phyloP scores from a whole-genome alignment of 768 basidiomycete genomes.

The Amanita fuliginea region DNA sequence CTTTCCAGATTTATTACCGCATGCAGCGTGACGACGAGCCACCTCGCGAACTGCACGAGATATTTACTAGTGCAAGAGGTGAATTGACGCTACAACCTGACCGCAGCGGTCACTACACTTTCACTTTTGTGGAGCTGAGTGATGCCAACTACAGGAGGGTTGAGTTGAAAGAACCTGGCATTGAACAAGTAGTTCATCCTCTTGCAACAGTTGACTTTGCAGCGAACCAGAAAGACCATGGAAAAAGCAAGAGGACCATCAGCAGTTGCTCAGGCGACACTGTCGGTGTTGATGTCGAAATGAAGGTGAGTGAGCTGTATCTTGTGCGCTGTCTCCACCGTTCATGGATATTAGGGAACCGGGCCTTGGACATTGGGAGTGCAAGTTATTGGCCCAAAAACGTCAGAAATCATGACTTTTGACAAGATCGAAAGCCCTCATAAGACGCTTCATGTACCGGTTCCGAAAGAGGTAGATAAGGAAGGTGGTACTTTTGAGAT shows the following conservation, averaged over 20 bases:
- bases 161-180: slow-evolving; percentile 61
- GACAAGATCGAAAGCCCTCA: slow-evolving; percentile 41
- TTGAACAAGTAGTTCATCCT: slow-evolving; percentile 86
- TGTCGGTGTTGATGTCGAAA: slow-evolving; percentile 71
- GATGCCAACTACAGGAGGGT: slow-evolving; percentile 79
- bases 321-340: neutral
- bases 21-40: slow-evolving; percentile 62
- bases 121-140: slow-evolving; percentile 68
- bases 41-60: slow-evolving; percentile 45
- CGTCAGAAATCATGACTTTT: slow-evolving; percentile 47
- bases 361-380: slow-evolving; percentile 85
- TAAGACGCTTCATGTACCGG: slow-evolving; percentile 50
- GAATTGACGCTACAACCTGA: slow-evolving; percentile 82
- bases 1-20: slow-evolving; percentile 77
- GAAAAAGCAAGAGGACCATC: slow-evolving; percentile 41
- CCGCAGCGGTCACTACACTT: slow-evolving; percentile 80
- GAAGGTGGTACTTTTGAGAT: slow-evolving; percentile 75
- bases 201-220: slow-evolving; percentile 71
- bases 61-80: slow-evolving; percentile 60
- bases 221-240: slow-evolving; percentile 22
- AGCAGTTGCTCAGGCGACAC: slow-evolving; percentile 72
- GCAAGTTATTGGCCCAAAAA: slow-evolving; percentile 66
- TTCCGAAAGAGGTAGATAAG: slow-evolving; percentile 53
- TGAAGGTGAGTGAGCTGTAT: slow-evolving; percentile 40
- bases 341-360: slow-evolving; percentile 46